These are phyloP conservation scores for Sugiyamaella boreocaroliniensis DNA, from an alignment of 805 yeast genomes.

Conservation along the genomic window DNA sequence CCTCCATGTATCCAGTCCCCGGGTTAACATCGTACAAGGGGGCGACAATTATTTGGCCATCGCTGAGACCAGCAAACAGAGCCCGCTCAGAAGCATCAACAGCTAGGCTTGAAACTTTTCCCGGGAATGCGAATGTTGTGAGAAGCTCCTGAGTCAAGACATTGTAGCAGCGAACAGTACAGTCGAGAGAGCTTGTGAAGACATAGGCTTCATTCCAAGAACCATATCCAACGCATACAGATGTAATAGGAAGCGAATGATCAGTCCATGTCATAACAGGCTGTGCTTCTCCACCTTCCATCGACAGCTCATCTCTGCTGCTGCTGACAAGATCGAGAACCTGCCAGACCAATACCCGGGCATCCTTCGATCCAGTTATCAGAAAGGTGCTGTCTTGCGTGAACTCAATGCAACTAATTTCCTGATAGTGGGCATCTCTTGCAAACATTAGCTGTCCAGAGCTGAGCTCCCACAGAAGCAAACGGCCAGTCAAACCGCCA, in stretches of 20 bases:
- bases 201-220: conserved; percentile 52
- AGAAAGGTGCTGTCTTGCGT: conserved; percentile 58
- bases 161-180: conserved; percentile 68
- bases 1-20: conserved; percentile 39
- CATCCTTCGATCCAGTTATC: conserved; percentile 73
- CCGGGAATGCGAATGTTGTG: conserved; percentile 65
- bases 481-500: conserved; percentile 66
- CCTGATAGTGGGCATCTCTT: conserved; percentile 80
- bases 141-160: conserved; percentile 41
- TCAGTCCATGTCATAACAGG: conserved; percentile 26
- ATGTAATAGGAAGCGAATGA: conserved; percentile 45
- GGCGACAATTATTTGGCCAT: conserved; percentile 55
- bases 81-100: conserved; percentile 77
- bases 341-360: conserved; percentile 72
- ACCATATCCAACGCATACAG: conserved; percentile 45
- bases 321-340: conserved; percentile 49
- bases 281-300: conserved; percentile 25
- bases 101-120: conserved; percentile 49
- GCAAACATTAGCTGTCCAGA: conserved; percentile 70
- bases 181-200: conserved; percentile 65
- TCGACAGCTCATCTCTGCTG: conserved; percentile 23
- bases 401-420: conserved; percentile 52
- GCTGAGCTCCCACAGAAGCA: conserved; percentile 78
- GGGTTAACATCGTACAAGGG: conserved; percentile 41
- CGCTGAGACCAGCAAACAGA: conserved; percentile 58